phyloP scores from a whole-genome alignment of 768 basidiomycete genomes.

The Leccinellum luteum region DNA sequence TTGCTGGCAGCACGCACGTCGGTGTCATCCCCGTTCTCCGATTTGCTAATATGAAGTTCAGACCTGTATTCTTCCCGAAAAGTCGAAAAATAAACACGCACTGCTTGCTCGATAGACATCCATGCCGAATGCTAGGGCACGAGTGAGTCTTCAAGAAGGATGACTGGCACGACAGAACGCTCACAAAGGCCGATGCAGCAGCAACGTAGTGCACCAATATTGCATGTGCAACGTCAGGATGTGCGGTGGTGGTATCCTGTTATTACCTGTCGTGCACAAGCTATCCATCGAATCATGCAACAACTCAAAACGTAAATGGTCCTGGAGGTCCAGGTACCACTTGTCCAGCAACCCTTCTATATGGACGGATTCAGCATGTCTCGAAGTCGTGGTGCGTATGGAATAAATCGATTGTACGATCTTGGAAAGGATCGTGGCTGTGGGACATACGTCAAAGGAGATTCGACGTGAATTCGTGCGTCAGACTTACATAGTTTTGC shows the following conservation, averaged over 20 bases:
- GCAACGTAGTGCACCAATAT: slow-evolving; percentile 76
- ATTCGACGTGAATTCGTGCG: not conserved
- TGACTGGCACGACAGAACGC: slow-evolving; percentile 24
- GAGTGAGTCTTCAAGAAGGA: slow-evolving; percentile 5
- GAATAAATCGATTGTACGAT: slow-evolving; percentile 74
- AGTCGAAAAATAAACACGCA: slow-evolving; percentile 20
- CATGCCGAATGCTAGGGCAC: slow-evolving; percentile 25
- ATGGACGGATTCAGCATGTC: slow-evolving; percentile 54
- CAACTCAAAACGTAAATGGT: slow-evolving; percentile 63
- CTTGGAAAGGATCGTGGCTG: slow-evolving; percentile 66
- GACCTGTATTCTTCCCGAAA: not conserved
- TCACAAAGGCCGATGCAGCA: slow-evolving; percentile 80
- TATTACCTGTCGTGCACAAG: slow-evolving; percentile 14
- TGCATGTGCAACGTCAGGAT: slow-evolving; percentile 79
- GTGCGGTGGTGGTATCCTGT: slow-evolving; percentile 53
- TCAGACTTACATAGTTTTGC: slow-evolving; percentile 59
- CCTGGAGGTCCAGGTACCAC: slow-evolving; percentile 72
- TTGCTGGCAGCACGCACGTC: slow-evolving; percentile 54
- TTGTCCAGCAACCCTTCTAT: slow-evolving; percentile 66
- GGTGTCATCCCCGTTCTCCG: slow-evolving; percentile 45
- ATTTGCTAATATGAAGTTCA: slow-evolving; percentile 25
- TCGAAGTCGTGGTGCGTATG: slow-evolving; percentile 51
- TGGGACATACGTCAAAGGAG: slow-evolving; percentile 8
- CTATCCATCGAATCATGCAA: slow-evolving; percentile 38
- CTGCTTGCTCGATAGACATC: slow-evolving; percentile 35